phyloP scores from a whole-genome alignment of 768 basidiomycete genomes.

The Psilocybe cyanescens region DNA sequence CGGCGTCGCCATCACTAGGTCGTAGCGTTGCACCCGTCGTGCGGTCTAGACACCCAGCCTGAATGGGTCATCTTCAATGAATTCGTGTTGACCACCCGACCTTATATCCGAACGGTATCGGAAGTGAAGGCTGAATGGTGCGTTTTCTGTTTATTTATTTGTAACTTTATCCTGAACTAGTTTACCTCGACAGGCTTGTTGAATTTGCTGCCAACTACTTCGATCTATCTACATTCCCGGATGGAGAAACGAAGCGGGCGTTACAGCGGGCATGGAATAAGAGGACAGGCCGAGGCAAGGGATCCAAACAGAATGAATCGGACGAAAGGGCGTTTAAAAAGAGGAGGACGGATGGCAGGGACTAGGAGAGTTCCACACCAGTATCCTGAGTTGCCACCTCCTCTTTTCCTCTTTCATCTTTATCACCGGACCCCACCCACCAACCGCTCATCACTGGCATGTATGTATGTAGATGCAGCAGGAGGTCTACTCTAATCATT shows the following conservation, averaged over 20 bases:
- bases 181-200: conserved; percentile 35
- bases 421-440: neutral
- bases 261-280: conserved; percentile 61
- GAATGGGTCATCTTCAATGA: conserved; percentile 96
- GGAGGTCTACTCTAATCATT: neutral
- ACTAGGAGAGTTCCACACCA: neutral
- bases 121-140: conserved; percentile 89
- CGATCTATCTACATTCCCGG: conserved; percentile 64
- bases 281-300: conserved; percentile 39
- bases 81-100: conserved; percentile 89
- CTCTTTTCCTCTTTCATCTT: neutral
- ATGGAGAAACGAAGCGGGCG: conserved; percentile 73
- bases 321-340: conserved; percentile 2
- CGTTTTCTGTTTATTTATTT: conserved; percentile 3
- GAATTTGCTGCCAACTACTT: conserved; percentile 61
- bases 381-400: neutral
- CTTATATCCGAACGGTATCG: conserved; percentile 91
- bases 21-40: conserved; percentile 83
- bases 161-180: neutral
- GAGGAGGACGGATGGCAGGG: conserved; percentile 8
- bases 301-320: neutral
- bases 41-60: conserved; percentile 84
- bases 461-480: neutral
- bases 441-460: too few species aligned
- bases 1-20: conserved; percentile 35